Conservation (phyloP, 495 filamentous ascomycete genomes). For the Daldinia decipiens region DNA sequence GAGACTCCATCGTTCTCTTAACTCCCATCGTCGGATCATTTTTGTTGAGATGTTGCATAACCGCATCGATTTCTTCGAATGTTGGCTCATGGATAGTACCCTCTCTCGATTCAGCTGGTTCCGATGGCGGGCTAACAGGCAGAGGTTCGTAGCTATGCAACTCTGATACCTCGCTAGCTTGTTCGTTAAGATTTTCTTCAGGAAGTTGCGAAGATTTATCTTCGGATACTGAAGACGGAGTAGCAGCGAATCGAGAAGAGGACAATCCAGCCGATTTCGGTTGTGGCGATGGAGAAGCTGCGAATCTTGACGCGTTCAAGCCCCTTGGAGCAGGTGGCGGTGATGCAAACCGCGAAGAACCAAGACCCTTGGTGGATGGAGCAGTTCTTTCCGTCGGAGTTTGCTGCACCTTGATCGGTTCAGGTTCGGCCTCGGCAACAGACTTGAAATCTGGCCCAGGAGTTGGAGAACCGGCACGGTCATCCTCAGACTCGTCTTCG, state of each 20-base stretch:
- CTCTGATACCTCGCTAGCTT: slow-evolving; percentile 39
- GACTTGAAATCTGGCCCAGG: slow-evolving; percentile 44
- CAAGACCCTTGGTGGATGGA: slow-evolving; percentile 31
- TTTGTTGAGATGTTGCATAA: slow-evolving; percentile 84
- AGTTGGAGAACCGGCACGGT: slow-evolving; percentile 54
- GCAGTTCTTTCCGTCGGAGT: slow-evolving; percentile 34
- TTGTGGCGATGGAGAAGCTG: slow-evolving; percentile 52
- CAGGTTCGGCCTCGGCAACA: slow-evolving; percentile 35
- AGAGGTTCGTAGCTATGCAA: slow-evolving; percentile 45
- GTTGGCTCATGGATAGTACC: slow-evolving; percentile 60
- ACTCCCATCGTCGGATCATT: slow-evolving; percentile 76
- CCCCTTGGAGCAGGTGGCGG: slow-evolving; percentile 48
- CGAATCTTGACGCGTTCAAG: slow-evolving; percentile 55
- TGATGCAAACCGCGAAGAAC: slow-evolving; percentile 47
- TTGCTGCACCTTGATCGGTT: slow-evolving; percentile 36
- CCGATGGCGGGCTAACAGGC: slow-evolving; percentile 45
- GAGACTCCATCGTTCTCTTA: slow-evolving; percentile 65
- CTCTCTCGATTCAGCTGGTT: slow-evolving; percentile 31
- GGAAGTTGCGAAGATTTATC: slow-evolving; percentile 41
- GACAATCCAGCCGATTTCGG: slow-evolving; percentile 43
- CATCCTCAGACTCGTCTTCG: slow-evolving; percentile 54
- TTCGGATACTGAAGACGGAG: slow-evolving; percentile 47
- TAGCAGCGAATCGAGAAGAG: slow-evolving; percentile 42
- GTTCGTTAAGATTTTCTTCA: slow-evolving; percentile 37
- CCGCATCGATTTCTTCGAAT: slow-evolving; percentile 82